Conservation (phyloP, 73 alveolate species). For the Tetrahymena thermophila region DNA sequence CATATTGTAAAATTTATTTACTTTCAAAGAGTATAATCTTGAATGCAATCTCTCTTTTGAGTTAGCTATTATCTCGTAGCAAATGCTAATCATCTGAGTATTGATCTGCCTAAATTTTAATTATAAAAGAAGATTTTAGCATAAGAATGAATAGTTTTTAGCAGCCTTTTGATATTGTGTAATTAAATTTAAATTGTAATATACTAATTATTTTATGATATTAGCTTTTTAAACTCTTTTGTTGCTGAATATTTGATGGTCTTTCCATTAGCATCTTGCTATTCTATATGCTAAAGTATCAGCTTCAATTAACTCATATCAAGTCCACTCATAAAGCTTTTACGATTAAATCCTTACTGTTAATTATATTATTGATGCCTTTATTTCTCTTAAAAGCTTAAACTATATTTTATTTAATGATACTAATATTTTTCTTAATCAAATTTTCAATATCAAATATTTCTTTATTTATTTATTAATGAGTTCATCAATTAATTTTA, state of each 20-base stretch:
- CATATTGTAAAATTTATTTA: not conserved
- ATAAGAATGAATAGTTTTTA: not conserved
- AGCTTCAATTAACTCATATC: not conserved
- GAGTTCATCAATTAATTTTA: not conserved
- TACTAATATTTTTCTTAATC: not conserved
- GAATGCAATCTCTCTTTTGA: not conserved
- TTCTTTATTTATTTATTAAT: too few species aligned
- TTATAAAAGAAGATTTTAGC: not conserved
- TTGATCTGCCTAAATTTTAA: not conserved
- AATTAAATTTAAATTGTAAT: not conserved
- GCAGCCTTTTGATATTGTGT: not conserved
- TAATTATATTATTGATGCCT: not conserved
- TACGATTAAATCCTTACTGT: not conserved
- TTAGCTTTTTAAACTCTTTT: not conserved
- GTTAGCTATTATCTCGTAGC: not conserved
- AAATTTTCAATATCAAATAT: not conserved
- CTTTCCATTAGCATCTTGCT: not conserved
- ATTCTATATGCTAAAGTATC: not conserved
- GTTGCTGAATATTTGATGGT: not conserved
- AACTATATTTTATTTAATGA: not conserved
- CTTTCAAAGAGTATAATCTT: not conserved
- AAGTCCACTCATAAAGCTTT: not conserved
- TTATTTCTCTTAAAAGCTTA: not conserved
- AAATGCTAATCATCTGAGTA: not conserved
- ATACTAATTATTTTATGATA: not conserved